A percentile compares a stretch with the other conserved stretches of the same genome.
These are phyloP conservation scores for Aspergillus mulundensis DNA, from an alignment of 495 filamentous ascomycete species.

Conservation along the genomic window DNA sequence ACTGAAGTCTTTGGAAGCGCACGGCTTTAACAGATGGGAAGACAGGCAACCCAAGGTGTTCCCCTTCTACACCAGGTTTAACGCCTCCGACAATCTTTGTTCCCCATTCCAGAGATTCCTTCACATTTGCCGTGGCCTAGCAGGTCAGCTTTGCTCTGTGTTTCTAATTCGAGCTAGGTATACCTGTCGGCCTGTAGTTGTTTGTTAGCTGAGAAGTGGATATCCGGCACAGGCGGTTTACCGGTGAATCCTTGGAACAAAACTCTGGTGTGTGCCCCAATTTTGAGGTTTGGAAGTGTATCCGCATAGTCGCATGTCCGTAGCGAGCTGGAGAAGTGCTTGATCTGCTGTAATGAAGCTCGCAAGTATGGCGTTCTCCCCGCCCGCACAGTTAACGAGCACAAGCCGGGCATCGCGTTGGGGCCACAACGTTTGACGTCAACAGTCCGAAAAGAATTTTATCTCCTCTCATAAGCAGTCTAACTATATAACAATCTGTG, in stretches of 20 bases:
- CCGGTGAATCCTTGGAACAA: slow-evolving; percentile 92
- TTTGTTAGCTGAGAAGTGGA: slow-evolving; percentile 12
- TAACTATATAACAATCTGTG: too few relatives aligned
- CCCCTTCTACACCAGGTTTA: slow-evolving; percentile 68
- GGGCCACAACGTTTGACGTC: not conserved
- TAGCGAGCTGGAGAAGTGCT: slow-evolving; percentile 40
- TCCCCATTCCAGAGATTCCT: slow-evolving; percentile 78
- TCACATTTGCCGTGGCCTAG: slow-evolving; percentile 76
- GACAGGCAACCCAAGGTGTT: slow-evolving; percentile 78
- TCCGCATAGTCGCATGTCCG: slow-evolving; percentile 45
- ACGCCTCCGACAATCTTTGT: slow-evolving; percentile 88
- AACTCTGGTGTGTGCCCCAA: slow-evolving; percentile 73
- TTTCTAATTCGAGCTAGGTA: not conserved
- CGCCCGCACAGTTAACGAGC: slow-evolving; percentile 16
- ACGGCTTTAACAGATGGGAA: slow-evolving; percentile 67
- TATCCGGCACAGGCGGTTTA: slow-evolving; percentile 8
- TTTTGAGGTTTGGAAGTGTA: slow-evolving; percentile 72
- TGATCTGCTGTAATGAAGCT: slow-evolving; percentile 9
- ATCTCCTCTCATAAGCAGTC: too few relatives aligned
- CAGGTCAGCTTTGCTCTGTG: not conserved
- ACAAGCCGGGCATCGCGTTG: slow-evolving; percentile 13
- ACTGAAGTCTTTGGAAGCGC: slow-evolving; percentile 16
- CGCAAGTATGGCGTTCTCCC: slow-evolving; percentile 4
- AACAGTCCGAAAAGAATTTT: not conserved
- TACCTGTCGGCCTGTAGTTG: slow-evolving; percentile 34